phyloP scores from a whole-genome alignment of 1,284 basidiomycete genomes.

The Stygiomarasmius scandens region DNA sequence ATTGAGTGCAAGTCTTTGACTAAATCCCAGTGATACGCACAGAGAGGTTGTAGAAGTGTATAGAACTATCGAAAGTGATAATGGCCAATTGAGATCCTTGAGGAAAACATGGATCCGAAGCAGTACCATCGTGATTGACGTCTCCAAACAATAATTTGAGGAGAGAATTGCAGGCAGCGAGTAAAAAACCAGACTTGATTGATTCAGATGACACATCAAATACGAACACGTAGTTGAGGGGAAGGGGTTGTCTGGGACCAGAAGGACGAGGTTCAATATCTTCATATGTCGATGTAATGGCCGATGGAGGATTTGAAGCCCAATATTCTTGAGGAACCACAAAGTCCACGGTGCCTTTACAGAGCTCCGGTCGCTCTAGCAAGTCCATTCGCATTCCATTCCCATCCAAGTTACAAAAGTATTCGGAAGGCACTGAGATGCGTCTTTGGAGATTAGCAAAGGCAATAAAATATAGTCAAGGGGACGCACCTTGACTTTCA shows the following conservation, averaged over 20 bases:
- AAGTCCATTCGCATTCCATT: slow-evolving; percentile 86
- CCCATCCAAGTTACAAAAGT: slow-evolving; percentile 86
- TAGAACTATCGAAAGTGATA: slow-evolving; percentile 80
- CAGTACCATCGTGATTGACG: slow-evolving; percentile 38
- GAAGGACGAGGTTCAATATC: slow-evolving; percentile 48
- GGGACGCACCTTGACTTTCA: slow-evolving; percentile 74
- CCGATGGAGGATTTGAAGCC: slow-evolving; percentile 70
- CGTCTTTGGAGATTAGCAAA: slow-evolving; percentile 1
- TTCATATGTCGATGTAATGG: slow-evolving; percentile 55
- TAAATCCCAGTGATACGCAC: slow-evolving; percentile 52
- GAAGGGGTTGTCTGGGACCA: slow-evolving; percentile 60
- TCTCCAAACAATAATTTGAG: slow-evolving; percentile 72
- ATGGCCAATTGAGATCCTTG: slow-evolving; percentile 69
- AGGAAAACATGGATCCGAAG: slow-evolving; percentile 55
- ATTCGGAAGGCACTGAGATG: slow-evolving; percentile 74
- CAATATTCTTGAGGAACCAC: slow-evolving; percentile 86
- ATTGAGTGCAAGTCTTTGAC: slow-evolving; percentile 24
- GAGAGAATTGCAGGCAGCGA: slow-evolving; percentile 69
- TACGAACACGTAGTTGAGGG: slow-evolving; percentile 84
- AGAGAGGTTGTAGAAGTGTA: slow-evolving; percentile 92
- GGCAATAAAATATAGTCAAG: slow-evolving; percentile 8
- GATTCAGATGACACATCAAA: slow-evolving; percentile 85
- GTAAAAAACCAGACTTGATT: slow-evolving; percentile 75
- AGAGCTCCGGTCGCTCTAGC: slow-evolving; percentile 83
- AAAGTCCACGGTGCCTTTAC: slow-evolving; percentile 93